Base-by-base conservation (phyloP, 192 early-diverging fungal genomes). In the Umbelopsis ramanniana region DNA sequence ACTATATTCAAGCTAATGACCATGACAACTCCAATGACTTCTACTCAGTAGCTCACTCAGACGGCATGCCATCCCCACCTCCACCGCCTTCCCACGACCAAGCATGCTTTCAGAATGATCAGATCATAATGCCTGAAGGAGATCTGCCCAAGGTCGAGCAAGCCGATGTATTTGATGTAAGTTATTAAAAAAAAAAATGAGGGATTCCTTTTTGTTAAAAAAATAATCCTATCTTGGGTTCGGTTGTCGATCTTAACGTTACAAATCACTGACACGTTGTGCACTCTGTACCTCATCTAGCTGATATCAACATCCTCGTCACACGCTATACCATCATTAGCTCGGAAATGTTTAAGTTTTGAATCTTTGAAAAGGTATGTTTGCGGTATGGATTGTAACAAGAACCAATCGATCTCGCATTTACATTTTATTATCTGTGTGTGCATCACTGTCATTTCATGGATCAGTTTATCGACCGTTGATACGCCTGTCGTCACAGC, bases 21-120 rank as follows among this genome's bases (percentile, higher is more conserved):
- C 57, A 63, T 63, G 57, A 63, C 57, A 63, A 63, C 57, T 63
- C 57, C 17, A 63, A 63, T 37, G 57, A 63, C 57, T 63, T 63
- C 19, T 63, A 63, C 57, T 63, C 57, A 26, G 57, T 63, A 14
- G 57, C 57, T n/a, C 57, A 63, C 33, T 63, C 57, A 37, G 57
- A 63, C 57, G 57, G 57, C 57, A 63, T 63, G 29, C 26, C 26
- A 17, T 63, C 57, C 3, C 57, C 57, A 63, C 29, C 26, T 37
- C 57, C 57, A 6, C 57, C 57, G 35, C 29, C 26, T 37, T 26
- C 57, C 37, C 57, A 63, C 33, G 17, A 63, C 57, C 57, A 63
- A 37, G 17, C 57, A 63, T 63, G 57, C 15, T 63, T 63, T 19
- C 57, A 37, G 5, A 29, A 26, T 37, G 57, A 63, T 35, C 57